Evolutionary conservation across 345 rosid genomes (phyloP).

Genomic region (Populus davidiana): DNA sequence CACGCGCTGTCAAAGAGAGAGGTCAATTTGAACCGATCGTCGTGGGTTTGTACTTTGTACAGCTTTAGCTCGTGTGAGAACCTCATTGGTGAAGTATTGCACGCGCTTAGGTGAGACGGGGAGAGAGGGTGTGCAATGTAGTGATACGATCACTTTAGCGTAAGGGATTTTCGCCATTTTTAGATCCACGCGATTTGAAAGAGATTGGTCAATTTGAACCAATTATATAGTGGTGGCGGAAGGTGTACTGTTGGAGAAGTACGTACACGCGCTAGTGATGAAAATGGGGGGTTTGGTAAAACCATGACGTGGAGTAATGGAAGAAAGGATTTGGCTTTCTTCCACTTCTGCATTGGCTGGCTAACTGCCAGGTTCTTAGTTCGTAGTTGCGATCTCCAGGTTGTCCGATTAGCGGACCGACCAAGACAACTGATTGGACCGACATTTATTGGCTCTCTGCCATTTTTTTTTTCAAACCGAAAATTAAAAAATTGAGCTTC

Average conservation of each 20-base stretch:
- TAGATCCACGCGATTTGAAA: slow-evolving; percentile 2
- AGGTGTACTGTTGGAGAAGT: not conserved
- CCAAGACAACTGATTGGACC: not conserved
- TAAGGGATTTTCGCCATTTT: not conserved
- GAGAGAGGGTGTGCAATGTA: not conserved
- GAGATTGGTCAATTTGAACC: not conserved
- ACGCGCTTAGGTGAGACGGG: not conserved
- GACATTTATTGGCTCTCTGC: not conserved
- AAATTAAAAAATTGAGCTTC: no score
- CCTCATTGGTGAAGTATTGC: not conserved
- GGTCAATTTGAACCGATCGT: not conserved
- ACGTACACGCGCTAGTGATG: not conserved
- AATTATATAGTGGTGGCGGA: not conserved
- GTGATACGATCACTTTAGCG: slow-evolving; percentile 5
- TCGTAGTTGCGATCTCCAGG: slow-evolving; percentile 17
- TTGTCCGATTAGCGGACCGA: slow-evolving; percentile 5
- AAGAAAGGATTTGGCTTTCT: no score
- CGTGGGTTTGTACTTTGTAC: no score
- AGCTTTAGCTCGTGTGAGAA: not conserved
- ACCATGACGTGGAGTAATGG: no score
- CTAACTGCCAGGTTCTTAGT: not conserved
- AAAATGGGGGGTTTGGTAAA: no score
- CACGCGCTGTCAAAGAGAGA: slow-evolving; percentile 1
- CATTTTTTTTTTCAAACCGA: not conserved
- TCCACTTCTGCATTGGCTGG: no score